phyloP scores from a whole-genome alignment of 495 filamentous ascomycete species.

The Bathelium albidoporum region DNA sequence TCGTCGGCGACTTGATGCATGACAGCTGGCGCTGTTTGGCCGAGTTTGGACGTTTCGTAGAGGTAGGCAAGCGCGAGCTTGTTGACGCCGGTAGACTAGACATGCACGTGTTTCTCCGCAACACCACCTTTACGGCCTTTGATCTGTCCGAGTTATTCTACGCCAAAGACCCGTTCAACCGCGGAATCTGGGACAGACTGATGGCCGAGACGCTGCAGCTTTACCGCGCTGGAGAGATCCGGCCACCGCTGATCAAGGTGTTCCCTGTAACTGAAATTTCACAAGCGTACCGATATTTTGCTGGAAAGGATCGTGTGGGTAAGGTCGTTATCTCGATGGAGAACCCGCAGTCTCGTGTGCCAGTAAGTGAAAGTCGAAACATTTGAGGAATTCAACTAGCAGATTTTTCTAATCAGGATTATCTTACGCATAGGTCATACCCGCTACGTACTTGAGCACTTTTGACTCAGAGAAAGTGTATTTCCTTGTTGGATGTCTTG shows the following conservation, averaged over 20 bases:
- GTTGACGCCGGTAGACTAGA: not conserved
- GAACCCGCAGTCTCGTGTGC: not conserved
- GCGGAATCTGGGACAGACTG: not conserved
- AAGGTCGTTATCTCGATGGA: not conserved
- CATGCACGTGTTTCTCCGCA: constrained; percentile 12
- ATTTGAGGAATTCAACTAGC: no score
- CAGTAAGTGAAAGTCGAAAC: no score
- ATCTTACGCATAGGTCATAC: no score
- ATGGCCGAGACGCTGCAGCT: no score
- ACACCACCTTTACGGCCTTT: constrained; percentile 29
- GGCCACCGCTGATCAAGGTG: not conserved
- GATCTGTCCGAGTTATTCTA: constrained; percentile 21
- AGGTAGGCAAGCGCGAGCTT: constrained; percentile 33
- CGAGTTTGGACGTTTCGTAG: constrained; percentile 38
- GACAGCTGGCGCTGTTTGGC: constrained; percentile 9
- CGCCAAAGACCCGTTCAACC: not conserved
- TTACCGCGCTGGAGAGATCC: not conserved
- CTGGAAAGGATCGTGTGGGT: not conserved
- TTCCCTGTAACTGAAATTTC: not conserved
- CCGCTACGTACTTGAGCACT: no score
- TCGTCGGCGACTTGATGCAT: constrained; percentile 13
- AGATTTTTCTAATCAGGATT: no score
- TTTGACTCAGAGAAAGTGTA: no score
- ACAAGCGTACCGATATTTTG: not conserved
- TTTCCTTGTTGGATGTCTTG: no score